These are phyloP conservation scores for Pseudogymnoascus sp. DNA, from an alignment of 2,329 filamentous ascomycete species.

Conservation along the genomic window DNA sequence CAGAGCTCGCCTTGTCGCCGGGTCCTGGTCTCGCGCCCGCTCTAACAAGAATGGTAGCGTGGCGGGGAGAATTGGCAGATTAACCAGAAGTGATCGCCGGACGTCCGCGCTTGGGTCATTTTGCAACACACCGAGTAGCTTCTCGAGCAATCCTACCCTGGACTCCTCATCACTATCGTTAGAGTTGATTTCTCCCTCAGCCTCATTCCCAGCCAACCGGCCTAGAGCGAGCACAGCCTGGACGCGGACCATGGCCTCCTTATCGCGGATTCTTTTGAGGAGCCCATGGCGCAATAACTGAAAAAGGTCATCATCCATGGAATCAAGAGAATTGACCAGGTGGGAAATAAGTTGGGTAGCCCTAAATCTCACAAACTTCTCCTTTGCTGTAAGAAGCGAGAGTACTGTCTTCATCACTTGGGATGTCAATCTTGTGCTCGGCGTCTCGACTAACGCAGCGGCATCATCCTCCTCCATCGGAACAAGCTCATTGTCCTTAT, in stretches of 20 bases:
- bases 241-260: constrained; percentile 83
- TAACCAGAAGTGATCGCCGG: constrained; percentile 75
- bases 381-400: constrained; percentile 73
- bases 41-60: constrained; percentile 85
- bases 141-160: constrained; percentile 64
- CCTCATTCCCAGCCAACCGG: constrained; percentile 68
- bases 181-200: constrained; percentile 60
- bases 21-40: constrained; percentile 80
- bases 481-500: constrained; percentile 62
- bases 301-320: constrained; percentile 87
- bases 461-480: constrained; percentile 55
- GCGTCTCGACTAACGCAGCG: constrained; percentile 69
- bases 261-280: constrained; percentile 81
- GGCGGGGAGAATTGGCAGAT: constrained; percentile 74
- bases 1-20: constrained; percentile 71
- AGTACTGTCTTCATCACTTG: constrained; percentile 65
- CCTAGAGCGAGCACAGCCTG: constrained; percentile 90
- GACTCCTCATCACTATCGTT: constrained; percentile 63
- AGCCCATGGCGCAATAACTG: constrained; percentile 70
- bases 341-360: constrained; percentile 85
- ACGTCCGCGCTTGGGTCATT: constrained; percentile 95
- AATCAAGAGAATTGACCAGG: constrained; percentile 84
- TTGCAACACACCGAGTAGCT: constrained; percentile 79
- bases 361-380: constrained; percentile 85
- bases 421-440: constrained; percentile 69